Conservation (phyloP, 768 basidiomycete genomes). For the Suillus cothurnatus region DNA sequence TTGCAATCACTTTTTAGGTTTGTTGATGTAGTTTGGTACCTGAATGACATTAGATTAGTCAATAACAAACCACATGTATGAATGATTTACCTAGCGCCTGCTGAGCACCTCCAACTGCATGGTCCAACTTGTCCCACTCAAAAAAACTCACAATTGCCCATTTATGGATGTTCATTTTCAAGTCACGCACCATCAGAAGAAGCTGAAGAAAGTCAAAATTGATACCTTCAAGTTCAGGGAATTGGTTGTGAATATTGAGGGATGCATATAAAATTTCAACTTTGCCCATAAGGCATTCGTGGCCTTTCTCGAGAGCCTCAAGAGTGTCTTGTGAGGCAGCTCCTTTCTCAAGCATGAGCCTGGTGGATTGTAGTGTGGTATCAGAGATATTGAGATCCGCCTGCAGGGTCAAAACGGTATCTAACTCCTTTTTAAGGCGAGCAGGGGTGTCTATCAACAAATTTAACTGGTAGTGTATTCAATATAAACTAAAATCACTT, state of each 20-base stretch:
- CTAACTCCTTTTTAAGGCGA: constrained; percentile 35
- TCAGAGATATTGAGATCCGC: constrained; percentile 29
- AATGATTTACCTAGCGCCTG: constrained; percentile 20
- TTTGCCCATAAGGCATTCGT: constrained; percentile 21
- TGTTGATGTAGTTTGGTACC: constrained; percentile 36
- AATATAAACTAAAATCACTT: constrained; percentile 17
- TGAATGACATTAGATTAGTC: neutral
- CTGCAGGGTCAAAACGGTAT: constrained; percentile 34
- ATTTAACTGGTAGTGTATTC: constrained; percentile 21
- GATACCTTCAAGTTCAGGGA: constrained; percentile 36
- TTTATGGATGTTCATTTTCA: constrained; percentile 42
- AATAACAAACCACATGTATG: neutral
- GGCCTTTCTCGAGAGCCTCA: constrained; percentile 20
- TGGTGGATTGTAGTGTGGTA: constrained; percentile 19
- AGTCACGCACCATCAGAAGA: constrained; percentile 37
- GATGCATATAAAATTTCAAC: constrained; percentile 37
- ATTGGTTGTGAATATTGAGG: constrained; percentile 34
- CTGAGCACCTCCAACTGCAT: constrained; percentile 32
- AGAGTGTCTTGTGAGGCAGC: constrained; percentile 6
- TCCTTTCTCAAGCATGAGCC: constrained; percentile 10
- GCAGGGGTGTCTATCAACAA: constrained; percentile 28
- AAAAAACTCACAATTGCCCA: constrained; percentile 37
- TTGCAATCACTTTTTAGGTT: constrained; percentile 29
- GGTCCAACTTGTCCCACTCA: constrained; percentile 39
- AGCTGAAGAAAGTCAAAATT: constrained; percentile 31